A percentile compares a stretch with the other conserved stretches of the same genome.
Conservation (phyloP, 176 grass and related monocot genomes). For the Alloteropsis semialata region DNA sequence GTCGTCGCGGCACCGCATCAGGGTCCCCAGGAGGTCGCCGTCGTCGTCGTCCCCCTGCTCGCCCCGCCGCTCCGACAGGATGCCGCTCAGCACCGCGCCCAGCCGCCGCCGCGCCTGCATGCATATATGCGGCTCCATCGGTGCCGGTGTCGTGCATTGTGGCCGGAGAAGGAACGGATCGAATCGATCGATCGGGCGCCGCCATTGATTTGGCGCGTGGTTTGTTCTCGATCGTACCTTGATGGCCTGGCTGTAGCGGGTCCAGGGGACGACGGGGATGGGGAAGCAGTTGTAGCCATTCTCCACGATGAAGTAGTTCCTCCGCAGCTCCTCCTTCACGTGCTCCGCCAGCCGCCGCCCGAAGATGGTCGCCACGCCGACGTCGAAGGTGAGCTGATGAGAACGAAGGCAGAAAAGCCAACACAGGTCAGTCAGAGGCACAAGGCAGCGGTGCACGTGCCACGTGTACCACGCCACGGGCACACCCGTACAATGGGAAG, state of each 20-base stretch:
- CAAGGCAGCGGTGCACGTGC: neutral
- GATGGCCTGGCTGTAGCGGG: slow-evolving; percentile 49
- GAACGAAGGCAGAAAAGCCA: neutral
- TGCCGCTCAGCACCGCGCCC: slow-evolving; percentile 19
- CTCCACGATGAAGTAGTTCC: slow-evolving; percentile 49
- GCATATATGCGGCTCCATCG: no score
- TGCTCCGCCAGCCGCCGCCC: slow-evolving; percentile 27
- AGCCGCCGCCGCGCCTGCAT: slow-evolving; percentile 47
- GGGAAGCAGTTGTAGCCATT: slow-evolving; percentile 69
- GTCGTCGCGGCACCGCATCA: slow-evolving; percentile 42
- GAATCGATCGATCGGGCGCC: neutral
- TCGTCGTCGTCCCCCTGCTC: no score
- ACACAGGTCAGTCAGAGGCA: neutral
- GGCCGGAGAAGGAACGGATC: neutral
- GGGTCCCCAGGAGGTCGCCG: slow-evolving; percentile 35
- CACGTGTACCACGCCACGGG: no score
- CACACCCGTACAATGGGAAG: neutral
- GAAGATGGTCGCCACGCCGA: slow-evolving; percentile 46
- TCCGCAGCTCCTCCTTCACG: slow-evolving; percentile 36
- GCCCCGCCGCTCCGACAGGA: slow-evolving; percentile 22
- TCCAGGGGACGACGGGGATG: slow-evolving; percentile 36
- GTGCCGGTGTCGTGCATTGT: no score
- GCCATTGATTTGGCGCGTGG: slow-evolving; percentile 6
- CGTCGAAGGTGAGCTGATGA: slow-evolving; percentile 56
- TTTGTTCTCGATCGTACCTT: no score